These are phyloP conservation scores for Camellia sinensis DNA, from an alignment of 148 eudicot species.

Conservation along the genomic window DNA sequence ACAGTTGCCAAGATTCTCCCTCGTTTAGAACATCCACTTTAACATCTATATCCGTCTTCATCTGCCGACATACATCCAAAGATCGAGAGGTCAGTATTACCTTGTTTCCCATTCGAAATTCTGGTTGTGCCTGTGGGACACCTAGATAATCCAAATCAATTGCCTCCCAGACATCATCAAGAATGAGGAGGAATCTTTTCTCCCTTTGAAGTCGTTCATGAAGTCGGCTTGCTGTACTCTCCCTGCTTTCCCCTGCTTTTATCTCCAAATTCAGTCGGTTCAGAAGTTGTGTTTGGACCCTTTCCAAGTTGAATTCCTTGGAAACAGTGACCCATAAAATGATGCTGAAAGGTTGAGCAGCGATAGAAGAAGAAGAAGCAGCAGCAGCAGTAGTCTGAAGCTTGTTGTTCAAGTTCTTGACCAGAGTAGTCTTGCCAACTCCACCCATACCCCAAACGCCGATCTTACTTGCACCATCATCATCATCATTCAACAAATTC, in stretches of 20 bases:
- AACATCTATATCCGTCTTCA: neutral
- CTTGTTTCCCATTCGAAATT: neutral
- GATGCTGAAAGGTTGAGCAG: neutral
- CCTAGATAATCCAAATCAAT: conserved; percentile 16
- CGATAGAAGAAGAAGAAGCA: too few species aligned
- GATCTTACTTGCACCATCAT: neutral
- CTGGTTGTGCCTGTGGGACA: neutral
- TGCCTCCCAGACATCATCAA: conserved; percentile 19
- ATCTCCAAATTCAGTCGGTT: conserved; percentile 9
- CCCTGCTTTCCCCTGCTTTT: neutral
- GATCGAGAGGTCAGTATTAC: conserved; percentile 12
- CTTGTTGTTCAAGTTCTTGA: conserved; percentile 19
- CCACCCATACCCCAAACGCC: conserved; percentile 3
- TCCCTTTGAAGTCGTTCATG: conserved; percentile 2
- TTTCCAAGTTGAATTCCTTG: neutral
- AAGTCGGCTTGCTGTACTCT: conserved; percentile 11
- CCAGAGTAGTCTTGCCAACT: conserved; percentile 11
- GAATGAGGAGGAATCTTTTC: conserved; percentile 13
- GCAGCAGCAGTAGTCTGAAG: neutral
- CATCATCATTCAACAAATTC: neutral
- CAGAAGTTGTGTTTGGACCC: conserved; percentile 16
- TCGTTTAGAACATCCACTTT: conserved; percentile 1
- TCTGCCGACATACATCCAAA: conserved; percentile 10
- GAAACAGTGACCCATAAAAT: conserved; percentile 21
- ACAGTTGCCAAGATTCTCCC: conserved; percentile 15